Evolutionary conservation across 768 basidiomycete species (phyloP).

Genomic region (Suillus plorans): DNA sequence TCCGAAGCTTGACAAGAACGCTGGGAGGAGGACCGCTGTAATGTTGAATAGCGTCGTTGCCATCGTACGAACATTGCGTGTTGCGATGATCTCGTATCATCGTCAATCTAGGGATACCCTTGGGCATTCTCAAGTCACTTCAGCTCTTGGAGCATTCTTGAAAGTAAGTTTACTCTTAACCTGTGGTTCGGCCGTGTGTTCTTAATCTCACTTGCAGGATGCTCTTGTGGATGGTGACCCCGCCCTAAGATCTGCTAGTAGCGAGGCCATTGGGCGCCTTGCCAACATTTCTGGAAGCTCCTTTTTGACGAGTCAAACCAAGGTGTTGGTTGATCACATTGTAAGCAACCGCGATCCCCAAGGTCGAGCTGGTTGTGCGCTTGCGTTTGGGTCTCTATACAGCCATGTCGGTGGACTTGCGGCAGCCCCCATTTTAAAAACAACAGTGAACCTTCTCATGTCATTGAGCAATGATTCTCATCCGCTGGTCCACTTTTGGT

Average conservation of each 20-base stretch:
- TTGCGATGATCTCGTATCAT: slow-evolving; percentile 48
- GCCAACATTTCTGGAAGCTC: slow-evolving; percentile 79
- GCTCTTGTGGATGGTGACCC: slow-evolving; percentile 79
- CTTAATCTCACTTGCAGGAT: slow-evolving; percentile 46
- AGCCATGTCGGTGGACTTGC: slow-evolving; percentile 91
- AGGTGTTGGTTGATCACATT: slow-evolving; percentile 88
- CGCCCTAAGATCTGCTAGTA: slow-evolving; percentile 72
- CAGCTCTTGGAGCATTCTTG: slow-evolving; percentile 65
- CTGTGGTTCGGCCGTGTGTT: slow-evolving; percentile 5
- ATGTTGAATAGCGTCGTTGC: slow-evolving; percentile 78
- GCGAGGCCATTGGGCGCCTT: slow-evolving; percentile 87
- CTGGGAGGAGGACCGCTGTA: slow-evolving; percentile 83
- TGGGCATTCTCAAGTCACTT: slow-evolving; percentile 61
- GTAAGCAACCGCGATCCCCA: slow-evolving; percentile 93
- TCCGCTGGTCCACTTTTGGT: slow-evolving; percentile 94
- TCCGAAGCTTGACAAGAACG: slow-evolving; percentile 81
- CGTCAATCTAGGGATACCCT: slow-evolving; percentile 67
- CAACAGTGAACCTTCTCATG: slow-evolving; percentile 92
- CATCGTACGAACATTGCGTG: slow-evolving; percentile 65
- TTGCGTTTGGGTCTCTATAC: slow-evolving; percentile 92
- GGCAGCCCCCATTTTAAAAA: slow-evolving; percentile 91
- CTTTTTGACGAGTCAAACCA: slow-evolving; percentile 85
- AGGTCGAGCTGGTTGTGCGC: slow-evolving; percentile 88
- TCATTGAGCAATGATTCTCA: slow-evolving; percentile 95
- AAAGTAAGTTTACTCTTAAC: slow-evolving; percentile 53